Percentiles rank a stretch among this genome's conserved stretches.
phyloP scores from a whole-genome alignment of 1,139 yeast species.

The Yamadazyma epiphylla region DNA sequence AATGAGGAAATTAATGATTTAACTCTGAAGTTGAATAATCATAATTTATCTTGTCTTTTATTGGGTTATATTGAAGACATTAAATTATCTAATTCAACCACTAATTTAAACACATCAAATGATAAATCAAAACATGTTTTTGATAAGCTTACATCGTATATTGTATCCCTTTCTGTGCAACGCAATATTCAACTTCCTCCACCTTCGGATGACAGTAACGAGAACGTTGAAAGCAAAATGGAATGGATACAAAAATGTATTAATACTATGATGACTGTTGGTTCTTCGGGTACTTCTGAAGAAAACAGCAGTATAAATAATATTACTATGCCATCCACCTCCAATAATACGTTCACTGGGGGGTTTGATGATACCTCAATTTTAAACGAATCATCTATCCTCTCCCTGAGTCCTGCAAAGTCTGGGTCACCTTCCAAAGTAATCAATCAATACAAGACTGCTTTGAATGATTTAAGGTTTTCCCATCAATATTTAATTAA shows the following conservation, averaged over 20 bases:
- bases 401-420: slow-evolving; percentile 21
- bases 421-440: slow-evolving; percentile 15
- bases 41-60: slow-evolving; percentile 41
- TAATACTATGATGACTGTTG: slow-evolving; percentile 26
- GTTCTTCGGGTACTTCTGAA: slow-evolving; percentile 1
- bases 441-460: slow-evolving; percentile 47
- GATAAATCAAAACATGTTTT: slow-evolving; percentile 12
- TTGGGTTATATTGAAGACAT: slow-evolving; percentile 47
- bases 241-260: slow-evolving; percentile 57
- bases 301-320: slow-evolving; percentile 10
- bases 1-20: slow-evolving; percentile 29
- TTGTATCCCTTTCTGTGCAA: slow-evolving; percentile 54
- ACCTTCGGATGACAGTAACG: slow-evolving; percentile 18
- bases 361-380: slow-evolving; percentile 15
- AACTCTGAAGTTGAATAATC: slow-evolving; percentile 28
- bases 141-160: slow-evolving; percentile 50
- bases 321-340: slow-evolving; percentile 13
- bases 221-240: slow-evolving; percentile 29
- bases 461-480: slow-evolving; percentile 57
- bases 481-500: slow-evolving; percentile 60
- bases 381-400: slow-evolving; percentile 23
- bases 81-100: slow-evolving; percentile 11
- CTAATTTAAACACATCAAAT: slow-evolving; percentile 2
- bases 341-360: slow-evolving; percentile 11
- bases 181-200: slow-evolving; percentile 44